Percentiles rank a stretch among this genome's conserved stretches.
phyloP scores from a whole-genome alignment of 2,329 filamentous ascomycete genomes.

The Cytospora mali region DNA sequence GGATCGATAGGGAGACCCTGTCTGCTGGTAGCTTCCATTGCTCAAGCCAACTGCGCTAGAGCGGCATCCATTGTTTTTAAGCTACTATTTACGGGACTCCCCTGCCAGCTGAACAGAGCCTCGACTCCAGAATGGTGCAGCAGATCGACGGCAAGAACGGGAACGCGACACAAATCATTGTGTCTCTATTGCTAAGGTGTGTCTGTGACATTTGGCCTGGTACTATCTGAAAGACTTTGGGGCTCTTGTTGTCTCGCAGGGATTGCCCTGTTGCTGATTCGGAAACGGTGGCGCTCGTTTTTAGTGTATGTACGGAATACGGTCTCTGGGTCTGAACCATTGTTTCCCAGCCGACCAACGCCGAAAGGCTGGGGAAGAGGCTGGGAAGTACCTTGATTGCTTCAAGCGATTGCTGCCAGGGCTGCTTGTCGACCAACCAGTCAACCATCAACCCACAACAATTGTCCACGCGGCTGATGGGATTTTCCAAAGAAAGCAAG shows the following conservation, averaged over 20 bases:
- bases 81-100: not conserved
- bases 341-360: conserved; percentile 20
- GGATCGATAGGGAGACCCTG: not conserved
- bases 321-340: conserved; percentile 5
- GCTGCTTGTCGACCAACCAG: conserved; percentile 4
- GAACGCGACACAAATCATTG: not conserved
- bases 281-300: not conserved
- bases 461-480: not conserved
- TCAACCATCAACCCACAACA: not conserved
- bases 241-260: not conserved
- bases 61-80: too few species aligned
- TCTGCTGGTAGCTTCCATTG: not conserved
- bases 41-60: too few species aligned
- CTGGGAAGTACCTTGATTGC: conserved; percentile 11
- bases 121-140: not conserved
- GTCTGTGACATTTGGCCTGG: not conserved
- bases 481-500: not conserved
- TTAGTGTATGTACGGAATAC: conserved; percentile 7
- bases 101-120: not conserved
- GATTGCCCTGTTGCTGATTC: not conserved
- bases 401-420: not conserved
- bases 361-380: conserved; percentile 13
- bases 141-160: not conserved
- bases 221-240: not conserved
- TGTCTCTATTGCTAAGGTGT: not conserved